Evolutionary conservation across 2,329 filamentous ascomycete genomes (phyloP), one percentile per base, ranked within the genome.

Genomic region (Phaeophleospora eucalypticola): DNA sequence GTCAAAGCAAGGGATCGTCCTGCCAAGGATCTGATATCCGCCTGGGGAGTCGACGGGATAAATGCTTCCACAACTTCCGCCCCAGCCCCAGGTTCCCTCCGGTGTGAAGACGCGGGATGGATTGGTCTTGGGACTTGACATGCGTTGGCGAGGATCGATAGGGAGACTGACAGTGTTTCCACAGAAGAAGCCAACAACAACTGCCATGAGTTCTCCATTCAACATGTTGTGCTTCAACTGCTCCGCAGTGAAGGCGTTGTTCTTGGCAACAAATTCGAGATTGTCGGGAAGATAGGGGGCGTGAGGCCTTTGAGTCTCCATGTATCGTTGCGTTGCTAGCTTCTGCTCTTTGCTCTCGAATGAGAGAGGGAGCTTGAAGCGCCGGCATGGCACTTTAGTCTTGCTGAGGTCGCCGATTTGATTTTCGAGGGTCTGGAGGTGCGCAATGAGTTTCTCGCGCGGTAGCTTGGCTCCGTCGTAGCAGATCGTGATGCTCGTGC

Each of bases 211-310:
- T 6, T 69, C 69, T 19, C 72, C 71, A 2, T 65, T 74, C 6
- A 78, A 67, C 51, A 75, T 75, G 38, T 79, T 77, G 2, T 75
- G 65, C 35, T 75, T 70, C 3, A 80, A 65, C 48, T 78, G 71
- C 35, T 73, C 65, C 1, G 68, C 61, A 2, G 70, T 66, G 47
- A 80, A 72, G 3, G 73, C 77, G 52, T 80, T 80, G 60, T 77
- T 79, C 52, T 72, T 73, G 1, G 76, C 75, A 1, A 72, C 68
- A 46, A 84, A 85, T 1, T 76, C 70, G 34, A 83, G 69, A 44
- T 83, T 83, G 53, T 80, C 78, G 0, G 82, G 82, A 0, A 84
- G 69, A 58, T 82, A 85, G 0, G 78, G 74, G 0, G 82, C 82
- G 40, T 80, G 74, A 1, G 76, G 72, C 4, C 82, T 73, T 51